A percentile compares a stretch with the other conserved stretches of the same genome.
Conservation (phyloP, 139 green algal genomes). For the Diplosphaera chodatii region DNA sequence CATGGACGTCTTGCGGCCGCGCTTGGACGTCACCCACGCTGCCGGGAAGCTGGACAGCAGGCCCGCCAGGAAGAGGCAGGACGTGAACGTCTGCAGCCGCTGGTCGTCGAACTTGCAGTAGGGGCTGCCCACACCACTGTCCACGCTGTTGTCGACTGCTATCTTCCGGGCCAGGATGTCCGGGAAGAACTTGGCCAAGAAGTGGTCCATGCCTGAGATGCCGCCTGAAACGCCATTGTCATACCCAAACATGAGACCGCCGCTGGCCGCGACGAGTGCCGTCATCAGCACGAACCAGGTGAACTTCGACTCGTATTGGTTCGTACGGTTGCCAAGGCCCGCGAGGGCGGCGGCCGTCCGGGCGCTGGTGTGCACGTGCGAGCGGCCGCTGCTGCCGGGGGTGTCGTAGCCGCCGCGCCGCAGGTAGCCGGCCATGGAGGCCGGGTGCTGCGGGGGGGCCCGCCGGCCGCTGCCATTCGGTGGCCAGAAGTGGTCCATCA, state of each 20-base stretch:
- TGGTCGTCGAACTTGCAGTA: constrained; percentile 52
- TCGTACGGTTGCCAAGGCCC: too few relatives aligned
- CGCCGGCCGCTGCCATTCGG: too few relatives aligned
- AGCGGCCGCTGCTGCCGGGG: too few relatives aligned
- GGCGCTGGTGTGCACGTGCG: too few relatives aligned
- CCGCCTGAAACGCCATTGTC: constrained; percentile 49
- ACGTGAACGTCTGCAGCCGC: constrained; percentile 67
- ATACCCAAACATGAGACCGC: constrained; percentile 18
- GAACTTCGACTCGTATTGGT: not conserved
- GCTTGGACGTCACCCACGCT: not conserved
- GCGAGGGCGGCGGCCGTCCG: too few relatives aligned
- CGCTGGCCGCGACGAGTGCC: not conserved
- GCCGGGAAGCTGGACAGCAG: not conserved
- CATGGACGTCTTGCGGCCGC: not conserved
- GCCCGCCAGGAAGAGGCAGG: constrained; percentile 38
- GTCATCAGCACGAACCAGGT: not conserved
- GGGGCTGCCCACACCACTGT: not conserved
- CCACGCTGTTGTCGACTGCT: not conserved
- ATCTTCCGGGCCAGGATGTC: constrained; percentile 9
- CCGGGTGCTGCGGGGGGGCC: not conserved
- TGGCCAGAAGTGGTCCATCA: too few relatives aligned
- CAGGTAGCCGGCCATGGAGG: not conserved
- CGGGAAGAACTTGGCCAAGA: constrained; percentile 56
- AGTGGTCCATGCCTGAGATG: constrained; percentile 33
- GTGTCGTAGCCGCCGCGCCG: not conserved